Conservation (phyloP, 1,139 yeast species). For the Geotrichum armillariae region DNA sequence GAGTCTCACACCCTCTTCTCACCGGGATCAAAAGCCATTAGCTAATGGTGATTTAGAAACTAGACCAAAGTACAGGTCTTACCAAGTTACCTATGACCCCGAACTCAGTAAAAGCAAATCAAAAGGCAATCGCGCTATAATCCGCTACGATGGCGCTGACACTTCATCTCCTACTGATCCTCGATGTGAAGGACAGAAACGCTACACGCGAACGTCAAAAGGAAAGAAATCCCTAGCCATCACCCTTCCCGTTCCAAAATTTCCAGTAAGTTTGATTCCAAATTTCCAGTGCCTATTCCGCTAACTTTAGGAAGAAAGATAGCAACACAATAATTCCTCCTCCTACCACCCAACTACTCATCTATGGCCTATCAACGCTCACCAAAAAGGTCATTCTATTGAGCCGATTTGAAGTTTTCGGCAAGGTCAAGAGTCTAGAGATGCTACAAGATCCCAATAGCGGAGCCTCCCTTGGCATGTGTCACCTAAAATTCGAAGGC, state of each 20-base stretch:
- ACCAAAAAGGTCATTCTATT: constrained; percentile 49
- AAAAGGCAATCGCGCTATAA: constrained; percentile 45
- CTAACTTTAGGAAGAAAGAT: constrained; percentile 42
- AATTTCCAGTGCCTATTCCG: background rate
- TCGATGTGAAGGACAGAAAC: constrained; percentile 12
- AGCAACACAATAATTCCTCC: constrained; percentile 73
- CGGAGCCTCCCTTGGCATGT: constrained; percentile 80
- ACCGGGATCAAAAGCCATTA: background rate
- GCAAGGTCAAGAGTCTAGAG: constrained; percentile 57
- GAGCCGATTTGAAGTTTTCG: constrained; percentile 61
- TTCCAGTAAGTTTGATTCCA: constrained; percentile 28
- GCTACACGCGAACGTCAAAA: constrained; percentile 33
- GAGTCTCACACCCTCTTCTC: background rate
- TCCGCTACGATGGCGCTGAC: constrained; percentile 22
- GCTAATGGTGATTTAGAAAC: constrained; percentile 1
- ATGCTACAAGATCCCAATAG: constrained; percentile 69
- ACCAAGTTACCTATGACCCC: constrained; percentile 53
- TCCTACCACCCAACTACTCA: constrained; percentile 68
- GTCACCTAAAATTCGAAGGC: constrained; percentile 64
- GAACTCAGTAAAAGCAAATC: constrained; percentile 47
- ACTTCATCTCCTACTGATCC: constrained; percentile 20
- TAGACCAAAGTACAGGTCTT: constrained; percentile 17
- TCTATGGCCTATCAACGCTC: constrained; percentile 61
- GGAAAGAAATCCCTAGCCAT: constrained; percentile 37
- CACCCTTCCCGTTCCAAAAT: constrained; percentile 53